Percentiles rank a stretch among this genome's conserved stretches.
phyloP scores from a whole-genome alignment of 2,329 filamentous ascomycete species.

The Penicillium sp. region DNA sequence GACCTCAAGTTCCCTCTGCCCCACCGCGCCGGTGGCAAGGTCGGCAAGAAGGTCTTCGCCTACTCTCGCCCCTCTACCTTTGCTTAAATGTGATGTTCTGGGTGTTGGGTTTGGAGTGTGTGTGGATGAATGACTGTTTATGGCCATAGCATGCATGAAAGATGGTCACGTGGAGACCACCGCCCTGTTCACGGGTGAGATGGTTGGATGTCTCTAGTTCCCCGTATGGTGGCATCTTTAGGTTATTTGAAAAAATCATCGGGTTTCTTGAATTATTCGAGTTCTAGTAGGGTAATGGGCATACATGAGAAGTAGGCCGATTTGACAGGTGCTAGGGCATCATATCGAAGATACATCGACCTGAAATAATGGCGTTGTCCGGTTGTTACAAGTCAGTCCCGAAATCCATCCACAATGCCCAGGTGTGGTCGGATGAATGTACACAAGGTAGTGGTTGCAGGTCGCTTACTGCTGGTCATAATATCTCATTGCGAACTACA shows the following conservation, averaged over 20 bases:
- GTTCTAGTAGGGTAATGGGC: conserved; percentile 5
- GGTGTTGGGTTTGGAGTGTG: conserved; percentile 32
- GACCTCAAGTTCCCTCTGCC: conserved; percentile 95
- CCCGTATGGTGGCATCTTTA: conserved; percentile 34
- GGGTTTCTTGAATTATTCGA: conserved; percentile 24
- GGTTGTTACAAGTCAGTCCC: not conserved
- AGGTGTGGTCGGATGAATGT: not conserved
- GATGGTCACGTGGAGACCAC: conserved; percentile 30
- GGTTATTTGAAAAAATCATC: conserved; percentile 35
- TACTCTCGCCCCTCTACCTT: conserved; percentile 92
- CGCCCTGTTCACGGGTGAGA: conserved; percentile 29
- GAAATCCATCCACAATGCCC: not conserved
- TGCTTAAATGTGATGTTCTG: conserved; percentile 60
- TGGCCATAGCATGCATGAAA: conserved; percentile 37
- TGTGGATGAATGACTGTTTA: conserved; percentile 38
- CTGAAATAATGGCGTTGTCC: not conserved
- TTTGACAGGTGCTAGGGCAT: not conserved
- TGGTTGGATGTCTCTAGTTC: conserved; percentile 34
- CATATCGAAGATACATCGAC: not conserved
- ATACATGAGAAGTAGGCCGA: no score
- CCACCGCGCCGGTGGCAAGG: conserved; percentile 75
- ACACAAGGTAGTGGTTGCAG: not conserved
- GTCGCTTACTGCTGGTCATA: not conserved
- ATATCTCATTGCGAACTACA: not conserved
- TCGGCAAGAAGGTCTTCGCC: conserved; percentile 84